Percentiles rank a stretch among this genome's conserved stretches.
Conservation (phyloP, 1,284 basidiomycete species). For the Tetrapyrgos nigripes region DNA sequence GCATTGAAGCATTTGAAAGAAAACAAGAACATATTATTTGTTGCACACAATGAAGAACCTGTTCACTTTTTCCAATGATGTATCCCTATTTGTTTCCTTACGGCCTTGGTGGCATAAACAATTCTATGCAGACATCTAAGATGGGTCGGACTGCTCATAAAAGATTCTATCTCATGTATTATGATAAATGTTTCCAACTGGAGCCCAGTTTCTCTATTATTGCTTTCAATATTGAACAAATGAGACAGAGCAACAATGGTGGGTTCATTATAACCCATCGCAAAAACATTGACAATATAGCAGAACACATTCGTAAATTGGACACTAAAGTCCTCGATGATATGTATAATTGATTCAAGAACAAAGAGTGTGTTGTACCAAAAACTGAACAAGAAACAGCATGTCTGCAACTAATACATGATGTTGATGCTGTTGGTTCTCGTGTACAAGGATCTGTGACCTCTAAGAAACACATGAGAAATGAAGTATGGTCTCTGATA, state of each 20-base stretch:
- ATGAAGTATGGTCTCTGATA: constrained; percentile 43
- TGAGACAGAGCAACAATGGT: no score
- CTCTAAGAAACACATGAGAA: constrained; percentile 32
- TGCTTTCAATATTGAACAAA: constrained; percentile 37
- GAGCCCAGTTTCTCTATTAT: constrained; percentile 33
- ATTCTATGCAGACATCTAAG: constrained; percentile 26
- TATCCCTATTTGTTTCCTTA: constrained; percentile 45
- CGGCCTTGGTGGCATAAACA: constrained; percentile 43
- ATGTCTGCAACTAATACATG: constrained; percentile 36
- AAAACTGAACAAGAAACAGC: constrained; percentile 29
- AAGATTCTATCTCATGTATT: constrained; percentile 31
- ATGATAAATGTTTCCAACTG: constrained; percentile 37
- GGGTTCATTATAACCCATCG: no score
- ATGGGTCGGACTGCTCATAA: constrained; percentile 28
- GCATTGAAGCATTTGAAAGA: constrained; percentile 37
- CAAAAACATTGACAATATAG: no score
- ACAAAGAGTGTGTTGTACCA: constrained; percentile 10
- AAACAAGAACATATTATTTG: constrained; percentile 34
- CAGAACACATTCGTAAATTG: no score
- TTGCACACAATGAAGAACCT: constrained; percentile 31
- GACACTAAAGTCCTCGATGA: no score
- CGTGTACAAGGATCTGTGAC: constrained; percentile 39
- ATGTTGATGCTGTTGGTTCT: constrained; percentile 37
- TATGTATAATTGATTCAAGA: constrained; percentile 36
- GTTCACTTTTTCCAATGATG: constrained; percentile 37